A percentile compares a stretch with the other conserved stretches of the same genome.
Evolutionary conservation across 23 red algal species (phyloP).

Genomic region (Gracilaria vermiculophylla): DNA sequence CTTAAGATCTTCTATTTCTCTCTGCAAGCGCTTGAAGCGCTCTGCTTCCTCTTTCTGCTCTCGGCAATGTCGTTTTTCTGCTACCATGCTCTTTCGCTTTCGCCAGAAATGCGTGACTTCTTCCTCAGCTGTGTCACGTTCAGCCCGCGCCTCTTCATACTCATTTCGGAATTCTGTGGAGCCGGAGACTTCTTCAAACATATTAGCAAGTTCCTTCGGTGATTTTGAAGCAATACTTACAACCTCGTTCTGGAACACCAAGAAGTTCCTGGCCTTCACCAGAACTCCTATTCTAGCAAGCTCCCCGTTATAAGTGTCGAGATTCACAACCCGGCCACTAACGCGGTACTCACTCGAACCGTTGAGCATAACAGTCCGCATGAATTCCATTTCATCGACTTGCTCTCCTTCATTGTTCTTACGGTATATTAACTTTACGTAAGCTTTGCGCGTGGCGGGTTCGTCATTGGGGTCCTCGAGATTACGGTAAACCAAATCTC

Average conservation of each 20-base stretch:
- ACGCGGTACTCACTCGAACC: constrained; percentile 81
- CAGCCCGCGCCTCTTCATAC: constrained; percentile 61
- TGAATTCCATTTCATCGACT: constrained; percentile 60
- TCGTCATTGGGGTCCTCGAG: constrained; percentile 33
- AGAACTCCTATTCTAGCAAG: constrained; percentile 75
- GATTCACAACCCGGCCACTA: constrained; percentile 35
- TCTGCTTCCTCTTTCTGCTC: constrained; percentile 90
- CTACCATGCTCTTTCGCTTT: constrained; percentile 78
- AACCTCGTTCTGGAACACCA: constrained; percentile 99
- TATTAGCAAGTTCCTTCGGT: constrained; percentile 62
- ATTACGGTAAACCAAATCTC: constrained; percentile 85
- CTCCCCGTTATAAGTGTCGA: constrained; percentile 66
- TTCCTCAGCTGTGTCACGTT: constrained; percentile 73
- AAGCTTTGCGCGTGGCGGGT: constrained; percentile 32
- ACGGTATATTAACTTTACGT: constrained; percentile 68
- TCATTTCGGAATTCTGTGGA: constrained; percentile 66
- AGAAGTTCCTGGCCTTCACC: constrained; percentile 85
- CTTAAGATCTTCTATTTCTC: constrained; percentile 59
- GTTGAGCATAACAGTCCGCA: constrained; percentile 49
- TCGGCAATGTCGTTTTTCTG: constrained; percentile 82
- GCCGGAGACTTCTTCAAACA: constrained; percentile 92
- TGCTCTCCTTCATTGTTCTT: constrained; percentile 26
- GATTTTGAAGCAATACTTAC: constrained; percentile 78
- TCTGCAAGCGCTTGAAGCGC: constrained; percentile 69
- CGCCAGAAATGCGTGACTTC: constrained; percentile 68